Percentiles rank a stretch among this genome's conserved stretches.
phyloP scores from a whole-genome alignment of 1,139 yeast species.

The Kodamaea arcana region DNA sequence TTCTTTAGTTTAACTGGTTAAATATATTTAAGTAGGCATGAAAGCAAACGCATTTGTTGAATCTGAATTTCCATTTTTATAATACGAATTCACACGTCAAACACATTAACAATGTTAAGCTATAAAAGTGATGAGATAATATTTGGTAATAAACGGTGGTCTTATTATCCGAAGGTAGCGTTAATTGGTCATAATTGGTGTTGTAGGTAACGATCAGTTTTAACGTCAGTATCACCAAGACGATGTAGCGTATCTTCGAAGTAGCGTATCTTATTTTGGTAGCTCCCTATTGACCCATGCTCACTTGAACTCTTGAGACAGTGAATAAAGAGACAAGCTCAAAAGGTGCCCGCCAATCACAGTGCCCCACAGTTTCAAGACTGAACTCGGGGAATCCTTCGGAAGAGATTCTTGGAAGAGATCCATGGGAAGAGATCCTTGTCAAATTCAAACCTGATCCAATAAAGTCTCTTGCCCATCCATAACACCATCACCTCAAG shows the following conservation, averaged over 20 bases:
- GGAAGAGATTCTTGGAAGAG: no score
- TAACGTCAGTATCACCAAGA: conserved; percentile 18
- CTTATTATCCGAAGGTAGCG: no score
- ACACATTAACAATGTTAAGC: no score
- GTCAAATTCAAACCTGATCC: conserved; percentile 43
- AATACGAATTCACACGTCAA: no score
- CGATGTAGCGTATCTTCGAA: conserved; percentile 4
- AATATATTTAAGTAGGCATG: no score
- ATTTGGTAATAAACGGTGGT: no score
- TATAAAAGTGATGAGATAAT: no score
- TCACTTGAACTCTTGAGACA: conserved; percentile 1
- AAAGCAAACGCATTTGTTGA: no score
- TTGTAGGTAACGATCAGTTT: conserved; percentile 31
- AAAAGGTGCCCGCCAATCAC: conserved; percentile 3
- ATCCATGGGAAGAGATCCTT: conserved; percentile 40
- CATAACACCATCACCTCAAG: conserved; percentile 16
- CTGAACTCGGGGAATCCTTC: no score
- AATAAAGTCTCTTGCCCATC: conserved; percentile 5
- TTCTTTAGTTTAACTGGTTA: no score
- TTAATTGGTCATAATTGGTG: no score
- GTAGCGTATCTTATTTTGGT: conserved; percentile 14
- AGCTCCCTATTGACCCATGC: conserved; percentile 7
- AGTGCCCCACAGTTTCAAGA: conserved; percentile 19
- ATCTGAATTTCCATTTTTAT: no score
- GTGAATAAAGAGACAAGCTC: background rate